Evolutionary conservation across 176 grass and related monocot species (phyloP).

Genomic region (Themeda triandra): DNA sequence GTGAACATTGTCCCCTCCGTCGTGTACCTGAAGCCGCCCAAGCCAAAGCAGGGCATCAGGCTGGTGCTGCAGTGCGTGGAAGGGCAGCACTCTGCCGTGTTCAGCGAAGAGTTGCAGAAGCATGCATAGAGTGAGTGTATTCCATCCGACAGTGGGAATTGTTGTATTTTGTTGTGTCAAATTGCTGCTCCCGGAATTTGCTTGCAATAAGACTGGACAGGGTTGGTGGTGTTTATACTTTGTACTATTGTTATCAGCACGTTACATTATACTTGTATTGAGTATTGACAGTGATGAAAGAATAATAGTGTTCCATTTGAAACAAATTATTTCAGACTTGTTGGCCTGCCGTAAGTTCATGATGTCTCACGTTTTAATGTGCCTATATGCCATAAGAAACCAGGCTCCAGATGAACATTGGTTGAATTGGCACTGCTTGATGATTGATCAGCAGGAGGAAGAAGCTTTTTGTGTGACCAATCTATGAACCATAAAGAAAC

Average conservation of each 20-base stretch:
- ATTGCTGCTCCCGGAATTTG: slow-evolving; percentile 3
- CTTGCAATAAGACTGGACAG: slow-evolving; percentile 32
- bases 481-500: neutral
- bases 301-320: slow-evolving; percentile 12
- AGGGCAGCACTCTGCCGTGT: slow-evolving; percentile 44
- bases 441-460: neutral
- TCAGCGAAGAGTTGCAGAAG: slow-evolving; percentile 53
- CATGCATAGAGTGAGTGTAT: slow-evolving; percentile 39
- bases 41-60: slow-evolving; percentile 66
- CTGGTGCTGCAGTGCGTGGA: slow-evolving; percentile 71
- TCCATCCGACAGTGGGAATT: neutral
- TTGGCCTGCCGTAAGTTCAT: neutral
- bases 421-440: neutral
- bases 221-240: slow-evolving; percentile 18
- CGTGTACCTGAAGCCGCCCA: slow-evolving; percentile 63
- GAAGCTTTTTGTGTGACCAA: neutral
- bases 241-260: slow-evolving; percentile 14
- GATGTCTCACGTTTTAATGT: neutral
- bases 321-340: neutral
- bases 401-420: neutral
- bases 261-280: slow-evolving; percentile 22
- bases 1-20: slow-evolving; percentile 39
- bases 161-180: slow-evolving; percentile 24
- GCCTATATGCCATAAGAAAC: neutral
- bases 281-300: slow-evolving; percentile 14